Evolutionary conservation across 75 land plant species (phyloP).

Genomic region (Pinus taeda): DNA sequence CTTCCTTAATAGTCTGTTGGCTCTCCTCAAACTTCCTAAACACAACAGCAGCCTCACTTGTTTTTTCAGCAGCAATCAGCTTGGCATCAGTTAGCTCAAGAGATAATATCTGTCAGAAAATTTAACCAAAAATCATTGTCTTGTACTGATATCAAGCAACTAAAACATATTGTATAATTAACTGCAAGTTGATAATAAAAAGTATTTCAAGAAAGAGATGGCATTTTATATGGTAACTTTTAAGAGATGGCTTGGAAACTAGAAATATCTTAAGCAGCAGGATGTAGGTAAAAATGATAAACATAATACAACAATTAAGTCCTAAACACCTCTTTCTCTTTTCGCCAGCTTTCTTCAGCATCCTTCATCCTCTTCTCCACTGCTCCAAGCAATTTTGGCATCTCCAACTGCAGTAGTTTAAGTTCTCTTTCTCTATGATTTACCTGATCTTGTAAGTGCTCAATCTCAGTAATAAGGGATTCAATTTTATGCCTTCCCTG

Average conservation of each 20-base stretch:
- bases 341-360: conserved; percentile 21
- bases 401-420: conserved; percentile 12
- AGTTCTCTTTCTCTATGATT: conserved; percentile 25
- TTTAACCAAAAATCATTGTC: neutral
- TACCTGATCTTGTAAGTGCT: conserved; percentile 20
- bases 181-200: neutral
- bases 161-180: neutral
- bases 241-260: too few relatives aligned
- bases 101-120: conserved; percentile 31
- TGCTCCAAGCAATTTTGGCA: conserved; percentile 20
- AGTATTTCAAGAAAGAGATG: too few relatives aligned
- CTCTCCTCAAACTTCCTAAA: conserved; percentile 59
- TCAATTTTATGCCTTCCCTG: conserved; percentile 17
- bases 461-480: conserved; percentile 18
- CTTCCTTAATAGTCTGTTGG: conserved; percentile 76
- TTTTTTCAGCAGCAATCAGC: conserved; percentile 49
- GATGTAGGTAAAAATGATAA: too few relatives aligned
- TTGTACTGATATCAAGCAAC: neutral
- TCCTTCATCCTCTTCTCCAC: conserved; percentile 33
- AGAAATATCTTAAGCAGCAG: too few relatives aligned
- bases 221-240: too few relatives aligned
- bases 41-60: conserved; percentile 47
- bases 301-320: neutral
- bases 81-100: conserved; percentile 49
- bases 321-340: conserved; percentile 49